Evolutionary conservation across 2,329 filamentous ascomycete species (phyloP).

Genomic region (Colletotrichum australisinense): DNA sequence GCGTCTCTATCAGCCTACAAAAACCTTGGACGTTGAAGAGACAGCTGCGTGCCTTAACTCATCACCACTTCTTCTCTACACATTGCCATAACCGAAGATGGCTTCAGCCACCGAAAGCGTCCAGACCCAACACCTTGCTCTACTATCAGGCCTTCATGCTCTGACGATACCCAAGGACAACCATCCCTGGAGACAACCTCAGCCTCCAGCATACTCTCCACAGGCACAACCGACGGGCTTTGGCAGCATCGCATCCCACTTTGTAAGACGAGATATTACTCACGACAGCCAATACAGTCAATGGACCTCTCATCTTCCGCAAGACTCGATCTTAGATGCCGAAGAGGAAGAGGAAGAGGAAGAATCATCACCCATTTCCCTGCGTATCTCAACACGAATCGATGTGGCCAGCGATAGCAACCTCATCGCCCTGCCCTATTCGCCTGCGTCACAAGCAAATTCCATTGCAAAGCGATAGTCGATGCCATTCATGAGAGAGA

Average conservation of each 20-base stretch:
- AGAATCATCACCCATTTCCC: conserved; percentile 51
- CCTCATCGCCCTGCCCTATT: conserved; percentile 54
- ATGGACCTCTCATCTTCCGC: too few species aligned
- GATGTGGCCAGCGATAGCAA: conserved; percentile 61
- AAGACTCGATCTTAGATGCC: background rate
- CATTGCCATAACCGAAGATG: background rate
- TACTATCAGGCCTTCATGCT: background rate
- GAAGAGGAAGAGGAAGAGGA: conserved; percentile 27
- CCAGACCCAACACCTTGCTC: background rate
- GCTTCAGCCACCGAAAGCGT: background rate
- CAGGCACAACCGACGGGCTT: conserved; percentile 65
- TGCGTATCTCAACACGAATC: conserved; percentile 62
- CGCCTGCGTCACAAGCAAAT: conserved; percentile 53
- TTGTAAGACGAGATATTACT: background rate
- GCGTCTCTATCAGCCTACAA: background rate
- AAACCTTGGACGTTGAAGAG: background rate
- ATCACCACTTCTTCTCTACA: background rate
- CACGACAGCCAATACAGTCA: background rate
- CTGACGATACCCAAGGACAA: conserved; percentile 10
- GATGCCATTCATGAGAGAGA: conserved; percentile 51
- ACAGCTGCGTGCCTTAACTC: too few species aligned
- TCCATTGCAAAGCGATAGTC: conserved; percentile 57
- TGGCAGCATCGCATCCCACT: conserved; percentile 67
- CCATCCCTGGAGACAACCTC: background rate
- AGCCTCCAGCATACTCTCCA: conserved; percentile 36